Percentiles rank a stretch among this genome's conserved stretches.
Evolutionary conservation across 2,329 filamentous ascomycete genomes (phyloP).

Genomic region (Colletotrichum paranaense): DNA sequence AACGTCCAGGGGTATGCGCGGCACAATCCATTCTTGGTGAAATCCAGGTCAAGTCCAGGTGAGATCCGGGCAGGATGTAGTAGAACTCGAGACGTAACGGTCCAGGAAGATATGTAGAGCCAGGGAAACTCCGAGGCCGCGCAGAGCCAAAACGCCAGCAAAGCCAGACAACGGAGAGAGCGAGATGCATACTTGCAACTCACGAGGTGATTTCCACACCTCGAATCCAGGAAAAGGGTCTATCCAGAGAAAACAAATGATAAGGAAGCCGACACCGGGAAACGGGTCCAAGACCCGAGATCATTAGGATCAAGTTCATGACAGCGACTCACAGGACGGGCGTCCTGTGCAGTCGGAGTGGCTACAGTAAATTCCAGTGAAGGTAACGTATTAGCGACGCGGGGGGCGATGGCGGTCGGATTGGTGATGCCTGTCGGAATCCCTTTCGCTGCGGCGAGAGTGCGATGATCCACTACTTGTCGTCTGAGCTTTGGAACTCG

Average conservation of each 20-base stretch:
- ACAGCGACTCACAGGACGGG: slow-evolving; percentile 32
- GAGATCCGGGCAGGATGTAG: slow-evolving; percentile 10
- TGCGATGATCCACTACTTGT: slow-evolving; percentile 46
- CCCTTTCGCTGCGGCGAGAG: slow-evolving; percentile 54
- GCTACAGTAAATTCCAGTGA: slow-evolving; percentile 17
- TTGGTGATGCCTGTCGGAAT: slow-evolving; percentile 52
- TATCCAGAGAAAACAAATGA: slow-evolving; percentile 36
- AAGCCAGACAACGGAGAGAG: slow-evolving; percentile 28
- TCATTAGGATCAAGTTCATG: slow-evolving; percentile 37
- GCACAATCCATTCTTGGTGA: slow-evolving; percentile 28
- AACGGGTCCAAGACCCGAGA: slow-evolving; percentile 33
- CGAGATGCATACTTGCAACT: slow-evolving; percentile 38
- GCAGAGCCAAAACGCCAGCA: slow-evolving; percentile 27
- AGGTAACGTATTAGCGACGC: slow-evolving; percentile 46
- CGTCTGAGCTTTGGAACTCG: slow-evolving; percentile 53
- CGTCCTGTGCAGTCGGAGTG: slow-evolving; percentile 33
- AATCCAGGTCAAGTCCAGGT: slow-evolving; percentile 19
- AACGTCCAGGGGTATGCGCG: slow-evolving; percentile 32
- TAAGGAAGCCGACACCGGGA: slow-evolving; percentile 35
- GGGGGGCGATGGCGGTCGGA: slow-evolving; percentile 52
- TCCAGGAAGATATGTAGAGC: slow-evolving; percentile 16
- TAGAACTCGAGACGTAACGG: slow-evolving; percentile 3
- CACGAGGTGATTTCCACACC: slow-evolving; percentile 26
- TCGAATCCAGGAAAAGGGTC: slow-evolving; percentile 26
- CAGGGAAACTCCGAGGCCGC: slow-evolving; percentile 12